Conservation (phyloP, 148 eudicot genomes). For the Nyssa sinensis region DNA sequence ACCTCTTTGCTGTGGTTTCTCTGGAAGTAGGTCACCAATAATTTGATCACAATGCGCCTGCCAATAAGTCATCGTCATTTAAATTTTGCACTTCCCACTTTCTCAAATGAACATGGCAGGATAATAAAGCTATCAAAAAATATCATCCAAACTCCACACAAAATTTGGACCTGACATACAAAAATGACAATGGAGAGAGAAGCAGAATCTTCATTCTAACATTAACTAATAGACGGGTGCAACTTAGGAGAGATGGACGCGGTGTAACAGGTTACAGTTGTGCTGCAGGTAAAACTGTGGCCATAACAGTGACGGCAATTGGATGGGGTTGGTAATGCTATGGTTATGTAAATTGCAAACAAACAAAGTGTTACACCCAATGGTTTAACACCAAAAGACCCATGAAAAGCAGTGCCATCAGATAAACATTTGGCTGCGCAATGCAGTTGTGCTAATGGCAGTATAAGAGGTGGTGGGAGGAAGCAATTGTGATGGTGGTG, state of each 20-base stretch:
- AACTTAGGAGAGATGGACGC: background rate
- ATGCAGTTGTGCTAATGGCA: background rate
- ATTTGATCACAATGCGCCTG: constrained; percentile 99
- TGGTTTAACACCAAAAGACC: background rate
- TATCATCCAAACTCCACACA: background rate
- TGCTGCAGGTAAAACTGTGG: no score
- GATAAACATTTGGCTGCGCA: no score
- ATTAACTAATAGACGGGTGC: background rate
- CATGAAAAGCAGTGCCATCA: no score
- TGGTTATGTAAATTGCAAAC: background rate
- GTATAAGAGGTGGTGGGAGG: background rate
- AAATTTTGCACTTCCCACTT: background rate
- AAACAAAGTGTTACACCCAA: background rate
- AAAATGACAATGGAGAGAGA: background rate
- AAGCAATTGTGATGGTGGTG: background rate
- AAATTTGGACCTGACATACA: background rate
- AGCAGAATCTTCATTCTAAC: background rate
- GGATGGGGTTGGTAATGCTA: no score
- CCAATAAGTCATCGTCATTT: constrained; percentile 21
- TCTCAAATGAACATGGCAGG: background rate
- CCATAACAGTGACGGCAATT: background rate
- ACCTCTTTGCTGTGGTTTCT: constrained; percentile 99
- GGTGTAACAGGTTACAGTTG: no score
- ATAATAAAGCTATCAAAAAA: background rate
- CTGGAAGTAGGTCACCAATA: constrained; percentile 95